These are phyloP conservation scores for Saturnispora galanensis DNA, from an alignment of 805 yeast species.

Conservation along the genomic window DNA sequence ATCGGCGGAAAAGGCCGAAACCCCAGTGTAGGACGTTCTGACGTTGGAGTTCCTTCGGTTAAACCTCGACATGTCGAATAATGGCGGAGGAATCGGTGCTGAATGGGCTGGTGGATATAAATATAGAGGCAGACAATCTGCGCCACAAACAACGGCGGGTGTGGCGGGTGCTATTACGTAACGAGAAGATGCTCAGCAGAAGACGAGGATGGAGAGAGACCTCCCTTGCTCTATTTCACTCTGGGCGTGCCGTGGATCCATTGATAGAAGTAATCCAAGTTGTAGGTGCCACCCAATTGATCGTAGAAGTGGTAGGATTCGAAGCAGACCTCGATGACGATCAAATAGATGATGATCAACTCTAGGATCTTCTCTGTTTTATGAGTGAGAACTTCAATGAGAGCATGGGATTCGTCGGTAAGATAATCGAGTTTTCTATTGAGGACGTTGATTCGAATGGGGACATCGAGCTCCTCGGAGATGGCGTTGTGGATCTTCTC, in stretches of 20 bases:
- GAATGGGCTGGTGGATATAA: too few relatives aligned
- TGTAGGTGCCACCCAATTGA: slow-evolving; percentile 25
- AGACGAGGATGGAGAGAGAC: too few relatives aligned
- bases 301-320: slow-evolving; percentile 71
- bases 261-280: slow-evolving; percentile 11
- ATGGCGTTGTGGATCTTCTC: slow-evolving; percentile 67
- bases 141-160: too few relatives aligned
- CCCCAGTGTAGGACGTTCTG: slow-evolving; percentile 14
- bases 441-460: slow-evolving; percentile 66
- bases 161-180: too few relatives aligned
- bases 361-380: slow-evolving; percentile 69
- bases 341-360: slow-evolving; percentile 79
- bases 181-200: too few relatives aligned
- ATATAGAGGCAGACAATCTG: too few relatives aligned
- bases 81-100: not conserved
- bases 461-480: slow-evolving; percentile 63
- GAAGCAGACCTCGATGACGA: slow-evolving; percentile 76
- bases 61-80: not conserved
- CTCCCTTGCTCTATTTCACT: not conserved
- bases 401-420: slow-evolving; percentile 75
- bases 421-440: slow-evolving; percentile 85
- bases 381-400: slow-evolving; percentile 66
- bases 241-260: slow-evolving; percentile 3
- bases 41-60: slow-evolving; percentile 4
- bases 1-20: slow-evolving; percentile 13